Evolutionary conservation across 352 stramenopile genomes (phyloP).

Genomic region (Phytophthora sp.): DNA sequence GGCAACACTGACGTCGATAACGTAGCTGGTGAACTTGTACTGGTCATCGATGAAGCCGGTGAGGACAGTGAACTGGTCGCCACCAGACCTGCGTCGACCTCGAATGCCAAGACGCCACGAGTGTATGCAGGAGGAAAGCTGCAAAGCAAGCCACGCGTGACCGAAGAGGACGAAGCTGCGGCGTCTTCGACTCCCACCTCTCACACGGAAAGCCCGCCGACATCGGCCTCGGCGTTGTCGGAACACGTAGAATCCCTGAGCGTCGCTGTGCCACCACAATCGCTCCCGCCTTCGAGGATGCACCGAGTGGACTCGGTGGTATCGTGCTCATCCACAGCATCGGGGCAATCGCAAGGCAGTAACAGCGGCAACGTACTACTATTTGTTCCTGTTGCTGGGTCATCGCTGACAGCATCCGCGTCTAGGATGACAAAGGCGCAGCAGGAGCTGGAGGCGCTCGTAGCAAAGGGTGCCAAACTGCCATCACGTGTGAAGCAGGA

Average conservation of each 20-base stretch:
- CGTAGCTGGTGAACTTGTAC: background rate
- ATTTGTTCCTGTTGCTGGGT: slow-evolving; percentile 73
- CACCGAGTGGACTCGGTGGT: slow-evolving; percentile 33
- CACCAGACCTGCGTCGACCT: slow-evolving; percentile 22
- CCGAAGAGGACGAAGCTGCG: slow-evolving; percentile 36
- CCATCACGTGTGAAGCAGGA: slow-evolving; percentile 52
- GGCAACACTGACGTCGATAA: slow-evolving; percentile 2
- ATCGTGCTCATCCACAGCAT: slow-evolving; percentile 35
- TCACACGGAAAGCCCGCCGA: slow-evolving; percentile 17
- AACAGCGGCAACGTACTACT: slow-evolving; percentile 63
- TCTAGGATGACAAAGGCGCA: slow-evolving; percentile 63
- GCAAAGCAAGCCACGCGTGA: slow-evolving; percentile 19
- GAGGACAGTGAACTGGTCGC: slow-evolving; percentile 3
- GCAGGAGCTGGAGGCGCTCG: slow-evolving; percentile 60
- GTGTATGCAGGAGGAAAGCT: slow-evolving; percentile 32
- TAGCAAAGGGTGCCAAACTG: slow-evolving; percentile 55
- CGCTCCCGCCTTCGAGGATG: slow-evolving; percentile 2
- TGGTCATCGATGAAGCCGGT: slow-evolving; percentile 2
- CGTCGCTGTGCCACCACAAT: background rate
- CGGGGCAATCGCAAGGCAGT: slow-evolving; percentile 32
- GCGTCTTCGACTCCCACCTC: slow-evolving; percentile 38
- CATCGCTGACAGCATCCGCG: slow-evolving; percentile 69
- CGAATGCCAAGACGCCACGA: slow-evolving; percentile 38
- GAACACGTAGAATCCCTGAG: slow-evolving; percentile 15
- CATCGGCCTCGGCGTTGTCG: slow-evolving; percentile 18